phyloP scores from a whole-genome alignment of 495 filamentous ascomycete genomes.

The Diplogelasinospora grovesii region DNA sequence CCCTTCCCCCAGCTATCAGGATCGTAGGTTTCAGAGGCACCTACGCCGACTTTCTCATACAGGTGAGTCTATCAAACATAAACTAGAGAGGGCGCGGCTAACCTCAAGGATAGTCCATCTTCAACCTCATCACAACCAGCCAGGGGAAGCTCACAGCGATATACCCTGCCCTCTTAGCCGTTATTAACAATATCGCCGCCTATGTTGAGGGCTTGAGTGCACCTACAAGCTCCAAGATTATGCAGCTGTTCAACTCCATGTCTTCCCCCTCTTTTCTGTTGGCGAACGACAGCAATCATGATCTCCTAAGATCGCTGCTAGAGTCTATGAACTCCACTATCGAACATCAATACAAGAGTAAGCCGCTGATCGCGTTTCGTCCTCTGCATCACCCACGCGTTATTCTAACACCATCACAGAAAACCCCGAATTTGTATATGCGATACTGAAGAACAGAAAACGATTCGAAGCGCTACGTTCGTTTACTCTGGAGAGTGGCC shows the following conservation, averaged over 20 bases:
- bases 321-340: conserved; percentile 89
- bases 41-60: conserved; percentile 91
- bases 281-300: conserved; percentile 89
- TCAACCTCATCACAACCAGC: conserved; percentile 83
- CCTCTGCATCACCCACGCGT: background rate
- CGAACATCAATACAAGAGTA: conserved; percentile 86
- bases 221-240: conserved; percentile 69
- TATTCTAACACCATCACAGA: conserved; percentile 42
- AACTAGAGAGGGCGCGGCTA: conserved; percentile 14
- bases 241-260: conserved; percentile 90
- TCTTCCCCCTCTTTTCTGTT: conserved; percentile 92
- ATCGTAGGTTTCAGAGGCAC: conserved; percentile 79
- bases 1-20: conserved; percentile 70
- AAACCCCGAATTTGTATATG: conserved; percentile 78
- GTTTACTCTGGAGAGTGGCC: conserved; percentile 92
- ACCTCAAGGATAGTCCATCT: conserved; percentile 66
- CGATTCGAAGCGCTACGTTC: conserved; percentile 81
- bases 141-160: conserved; percentile 87
- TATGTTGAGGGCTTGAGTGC: conserved; percentile 70
- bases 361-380: background rate
- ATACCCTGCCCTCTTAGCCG: conserved; percentile 85
- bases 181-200: conserved; percentile 87
- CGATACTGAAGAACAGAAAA: conserved; percentile 71
- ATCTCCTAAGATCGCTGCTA: conserved; percentile 71
- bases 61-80: conserved; percentile 48